Percentiles rank a stretch among this genome's conserved stretches.
Conservation (phyloP, 75 land plant genomes). For the Cunninghamia lanceolata region DNA sequence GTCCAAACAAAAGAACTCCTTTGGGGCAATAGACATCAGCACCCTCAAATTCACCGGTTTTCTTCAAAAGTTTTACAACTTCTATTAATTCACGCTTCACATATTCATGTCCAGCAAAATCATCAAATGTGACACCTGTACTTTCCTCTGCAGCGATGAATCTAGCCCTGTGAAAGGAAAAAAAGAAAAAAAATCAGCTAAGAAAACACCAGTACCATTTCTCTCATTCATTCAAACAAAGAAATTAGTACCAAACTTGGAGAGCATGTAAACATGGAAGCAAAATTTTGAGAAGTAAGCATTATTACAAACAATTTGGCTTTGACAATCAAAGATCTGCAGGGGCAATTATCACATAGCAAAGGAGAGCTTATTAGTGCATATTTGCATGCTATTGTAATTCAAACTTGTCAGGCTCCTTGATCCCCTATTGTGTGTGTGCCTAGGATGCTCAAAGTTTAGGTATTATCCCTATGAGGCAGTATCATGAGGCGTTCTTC, state of each 20-base stretch:
- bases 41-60: conserved; percentile 75
- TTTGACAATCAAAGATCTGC: not conserved
- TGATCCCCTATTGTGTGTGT: not conserved
- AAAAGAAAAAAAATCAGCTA: conserved; percentile 1
- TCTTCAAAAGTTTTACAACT: conserved; percentile 86
- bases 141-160: conserved; percentile 94
- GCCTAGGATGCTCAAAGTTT: not conserved
- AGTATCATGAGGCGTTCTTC: not conserved
- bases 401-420: not conserved
- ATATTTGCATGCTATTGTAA: not conserved
- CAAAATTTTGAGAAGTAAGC: too few relatives aligned
- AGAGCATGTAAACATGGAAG: not conserved
- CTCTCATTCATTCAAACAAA: not conserved
- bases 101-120: conserved; percentile 99
- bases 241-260: not conserved
- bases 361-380: not conserved
- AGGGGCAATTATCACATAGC: not conserved
- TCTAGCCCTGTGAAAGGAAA: conserved; percentile 61
- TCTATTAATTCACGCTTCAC: conserved; percentile 94
- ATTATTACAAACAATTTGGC: not conserved
- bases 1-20: conserved; percentile 96
- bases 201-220: not conserved
- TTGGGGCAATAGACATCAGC: conserved; percentile 90
- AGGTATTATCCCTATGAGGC: not conserved
- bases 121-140: conserved; percentile 98